Evolutionary conservation across 805 yeast genomes (phyloP).

Genomic region (Zygosaccharomyces pseudorouxii): DNA sequence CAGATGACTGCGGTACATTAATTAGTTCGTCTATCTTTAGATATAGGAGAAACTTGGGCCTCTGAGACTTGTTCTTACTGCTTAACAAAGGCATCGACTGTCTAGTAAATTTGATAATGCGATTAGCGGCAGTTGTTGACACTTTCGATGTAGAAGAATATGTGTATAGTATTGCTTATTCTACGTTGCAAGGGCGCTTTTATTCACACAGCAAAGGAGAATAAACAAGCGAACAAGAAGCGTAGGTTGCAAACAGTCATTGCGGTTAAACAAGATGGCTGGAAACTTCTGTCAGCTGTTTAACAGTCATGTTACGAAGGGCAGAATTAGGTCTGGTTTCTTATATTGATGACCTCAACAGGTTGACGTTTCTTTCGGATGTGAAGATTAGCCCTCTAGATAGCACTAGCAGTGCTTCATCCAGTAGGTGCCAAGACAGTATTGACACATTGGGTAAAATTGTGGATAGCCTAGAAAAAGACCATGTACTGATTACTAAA

Average conservation of each 20-base stretch:
- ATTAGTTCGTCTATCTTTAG: constrained; percentile 62
- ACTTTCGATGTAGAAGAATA: background rate
- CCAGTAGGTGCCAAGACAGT: constrained; percentile 5
- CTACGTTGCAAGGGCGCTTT: background rate
- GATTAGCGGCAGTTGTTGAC: background rate
- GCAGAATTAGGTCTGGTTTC: background rate
- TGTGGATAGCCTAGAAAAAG: constrained; percentile 12
- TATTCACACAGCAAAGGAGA: background rate
- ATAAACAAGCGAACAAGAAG: background rate
- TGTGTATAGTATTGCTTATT: background rate
- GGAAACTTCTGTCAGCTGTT: background rate
- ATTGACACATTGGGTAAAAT: constrained; percentile 10
- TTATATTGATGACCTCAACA: background rate
- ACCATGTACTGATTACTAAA: constrained; percentile 13
- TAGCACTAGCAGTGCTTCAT: background rate
- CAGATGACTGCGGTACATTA: constrained; percentile 80
- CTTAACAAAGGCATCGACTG: constrained; percentile 11
- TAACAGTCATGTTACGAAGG: background rate
- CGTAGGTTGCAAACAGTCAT: background rate
- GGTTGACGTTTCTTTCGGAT: background rate
- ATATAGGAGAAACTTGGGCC: constrained; percentile 59
- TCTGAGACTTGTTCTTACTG: constrained; percentile 32
- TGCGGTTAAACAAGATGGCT: background rate
- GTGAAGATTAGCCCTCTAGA: background rate
- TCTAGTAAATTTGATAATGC: background rate